Conservation (phyloP, 2,329 filamentous ascomycete species). For the Elsinoe fawcettii region DNA sequence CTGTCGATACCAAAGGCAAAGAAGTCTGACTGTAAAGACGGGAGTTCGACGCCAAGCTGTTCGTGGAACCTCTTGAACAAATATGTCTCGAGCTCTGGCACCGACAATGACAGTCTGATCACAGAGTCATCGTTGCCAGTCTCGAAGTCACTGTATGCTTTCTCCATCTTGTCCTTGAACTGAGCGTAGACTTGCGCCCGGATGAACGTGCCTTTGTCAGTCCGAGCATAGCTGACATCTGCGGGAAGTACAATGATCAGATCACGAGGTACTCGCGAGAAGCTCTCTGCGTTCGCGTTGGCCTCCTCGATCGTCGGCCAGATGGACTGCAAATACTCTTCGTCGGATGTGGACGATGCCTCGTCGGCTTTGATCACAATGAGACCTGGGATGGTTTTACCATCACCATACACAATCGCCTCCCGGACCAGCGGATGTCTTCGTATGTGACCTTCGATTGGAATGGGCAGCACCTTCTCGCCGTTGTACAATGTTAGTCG, state of each 20-base stretch:
- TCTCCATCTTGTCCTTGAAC: slow-evolving; percentile 43
- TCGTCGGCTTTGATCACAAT: slow-evolving; percentile 45
- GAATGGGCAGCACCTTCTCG: slow-evolving; percentile 43
- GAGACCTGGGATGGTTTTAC: slow-evolving; percentile 45
- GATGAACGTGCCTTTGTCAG: slow-evolving; percentile 52
- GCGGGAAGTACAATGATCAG: slow-evolving; percentile 44
- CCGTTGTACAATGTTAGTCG: slow-evolving; percentile 42
- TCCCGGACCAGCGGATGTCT: slow-evolving; percentile 48
- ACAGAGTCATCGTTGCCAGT: slow-evolving; percentile 16
- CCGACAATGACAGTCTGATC: slow-evolving; percentile 21
- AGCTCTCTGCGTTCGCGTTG: slow-evolving; percentile 45
- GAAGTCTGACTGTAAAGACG: slow-evolving; percentile 42
- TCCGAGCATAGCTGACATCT: slow-evolving; percentile 42
- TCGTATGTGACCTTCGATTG: slow-evolving; percentile 48
- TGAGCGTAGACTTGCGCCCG: slow-evolving; percentile 44
- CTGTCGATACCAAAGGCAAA: slow-evolving; percentile 53
- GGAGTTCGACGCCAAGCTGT: slow-evolving; percentile 23
- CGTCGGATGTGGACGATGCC: slow-evolving; percentile 34
- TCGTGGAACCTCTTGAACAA: slow-evolving; percentile 27
- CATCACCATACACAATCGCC: slow-evolving; percentile 51
- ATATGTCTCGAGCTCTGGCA: slow-evolving; percentile 29
- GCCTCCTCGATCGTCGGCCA: slow-evolving; percentile 45
- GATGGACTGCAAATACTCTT: slow-evolving; percentile 42
- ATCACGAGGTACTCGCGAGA: slow-evolving; percentile 46
- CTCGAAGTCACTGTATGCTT: slow-evolving; percentile 33